These are phyloP conservation scores for Dryas drummondii DNA, from an alignment of 306 rosid species.

Conservation along the genomic window DNA sequence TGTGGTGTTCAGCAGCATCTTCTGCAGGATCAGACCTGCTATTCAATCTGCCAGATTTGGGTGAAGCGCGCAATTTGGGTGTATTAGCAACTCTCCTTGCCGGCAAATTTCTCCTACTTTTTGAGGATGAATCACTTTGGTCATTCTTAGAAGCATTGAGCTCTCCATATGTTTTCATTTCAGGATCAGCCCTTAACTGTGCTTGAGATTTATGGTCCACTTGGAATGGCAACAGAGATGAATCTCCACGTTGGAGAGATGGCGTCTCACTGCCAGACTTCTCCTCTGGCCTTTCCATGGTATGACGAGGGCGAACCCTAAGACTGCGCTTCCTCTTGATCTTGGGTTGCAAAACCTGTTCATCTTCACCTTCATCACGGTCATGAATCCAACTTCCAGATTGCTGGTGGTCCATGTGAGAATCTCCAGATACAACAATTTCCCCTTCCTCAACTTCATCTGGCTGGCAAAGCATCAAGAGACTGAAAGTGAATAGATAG, in stretches of 20 bases:
- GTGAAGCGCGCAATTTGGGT: slow-evolving; percentile 63
- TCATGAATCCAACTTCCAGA: slow-evolving; percentile 95
- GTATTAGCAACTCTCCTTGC: slow-evolving; percentile 61
- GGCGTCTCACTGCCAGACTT: slow-evolving; percentile 63
- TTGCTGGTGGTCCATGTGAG: slow-evolving; percentile 85
- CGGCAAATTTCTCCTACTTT: slow-evolving; percentile 59
- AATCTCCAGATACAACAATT: slow-evolving; percentile 88
- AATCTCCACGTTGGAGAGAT: slow-evolving; percentile 63
- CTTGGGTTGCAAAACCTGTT: slow-evolving; percentile 92
- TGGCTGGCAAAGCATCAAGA: slow-evolving; percentile 52
- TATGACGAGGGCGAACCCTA: slow-evolving; percentile 82
- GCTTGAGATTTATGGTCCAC: slow-evolving; percentile 52
- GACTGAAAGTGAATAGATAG: slow-evolving; percentile 32
- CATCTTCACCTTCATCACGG: slow-evolving; percentile 92
- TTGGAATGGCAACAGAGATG: slow-evolving; percentile 59
- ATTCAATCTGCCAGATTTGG: slow-evolving; percentile 72
- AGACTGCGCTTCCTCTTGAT: slow-evolving; percentile 86
- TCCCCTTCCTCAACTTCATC: slow-evolving; percentile 97
- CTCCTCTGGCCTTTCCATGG: slow-evolving; percentile 69
- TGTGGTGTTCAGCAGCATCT: slow-evolving; percentile 54
- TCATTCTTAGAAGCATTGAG: slow-evolving; percentile 57
- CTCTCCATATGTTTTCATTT: slow-evolving; percentile 57
- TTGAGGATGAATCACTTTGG: slow-evolving; percentile 58
- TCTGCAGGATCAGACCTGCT: slow-evolving; percentile 54
- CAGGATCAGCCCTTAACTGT: slow-evolving; percentile 49